These are phyloP conservation scores for Kockiozyma suomiensis DNA, from an alignment of 805 yeast species.

Conservation along the genomic window DNA sequence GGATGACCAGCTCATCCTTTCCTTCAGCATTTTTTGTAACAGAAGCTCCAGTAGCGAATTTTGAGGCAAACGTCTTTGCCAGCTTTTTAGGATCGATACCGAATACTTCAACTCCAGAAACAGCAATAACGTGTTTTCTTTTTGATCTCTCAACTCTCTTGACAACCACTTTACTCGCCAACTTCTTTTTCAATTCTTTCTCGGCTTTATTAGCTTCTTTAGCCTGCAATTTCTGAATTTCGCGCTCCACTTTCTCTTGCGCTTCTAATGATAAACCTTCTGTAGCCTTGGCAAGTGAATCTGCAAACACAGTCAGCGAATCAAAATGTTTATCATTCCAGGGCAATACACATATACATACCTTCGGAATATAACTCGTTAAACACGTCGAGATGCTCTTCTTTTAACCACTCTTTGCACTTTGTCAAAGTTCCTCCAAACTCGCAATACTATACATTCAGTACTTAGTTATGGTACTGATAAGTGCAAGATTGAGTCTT, in stretches of 20 bases:
- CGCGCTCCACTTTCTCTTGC: constrained; percentile 80
- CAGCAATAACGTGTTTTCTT: constrained; percentile 82
- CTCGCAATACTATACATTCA: constrained; percentile 66
- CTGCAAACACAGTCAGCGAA: constrained; percentile 31
- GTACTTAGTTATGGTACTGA: not conserved
- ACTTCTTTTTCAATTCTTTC: constrained; percentile 74
- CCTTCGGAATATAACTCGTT: constrained; percentile 60
- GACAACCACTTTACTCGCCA: constrained; percentile 77
- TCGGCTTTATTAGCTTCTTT: constrained; percentile 71
- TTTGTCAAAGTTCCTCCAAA: constrained; percentile 78
- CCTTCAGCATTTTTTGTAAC: constrained; percentile 88
- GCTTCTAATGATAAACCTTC: constrained; percentile 65
- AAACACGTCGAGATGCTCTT: constrained; percentile 59
- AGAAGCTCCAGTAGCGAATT: constrained; percentile 94
- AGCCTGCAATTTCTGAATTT: constrained; percentile 76
- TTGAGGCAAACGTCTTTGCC: constrained; percentile 88
- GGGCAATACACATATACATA: not conserved
- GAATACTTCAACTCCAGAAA: constrained; percentile 84
- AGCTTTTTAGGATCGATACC: constrained; percentile 87
- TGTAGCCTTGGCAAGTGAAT: constrained; percentile 52
- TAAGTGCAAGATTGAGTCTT: not conserved
- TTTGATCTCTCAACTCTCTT: constrained; percentile 89
- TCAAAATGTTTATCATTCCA: too few relatives aligned
- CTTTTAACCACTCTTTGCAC: constrained; percentile 81
- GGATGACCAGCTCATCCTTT: constrained; percentile 87